Evolutionary conservation across 176 grass and related monocot genomes (phyloP).

Genomic region (Oryza glaberrima): DNA sequence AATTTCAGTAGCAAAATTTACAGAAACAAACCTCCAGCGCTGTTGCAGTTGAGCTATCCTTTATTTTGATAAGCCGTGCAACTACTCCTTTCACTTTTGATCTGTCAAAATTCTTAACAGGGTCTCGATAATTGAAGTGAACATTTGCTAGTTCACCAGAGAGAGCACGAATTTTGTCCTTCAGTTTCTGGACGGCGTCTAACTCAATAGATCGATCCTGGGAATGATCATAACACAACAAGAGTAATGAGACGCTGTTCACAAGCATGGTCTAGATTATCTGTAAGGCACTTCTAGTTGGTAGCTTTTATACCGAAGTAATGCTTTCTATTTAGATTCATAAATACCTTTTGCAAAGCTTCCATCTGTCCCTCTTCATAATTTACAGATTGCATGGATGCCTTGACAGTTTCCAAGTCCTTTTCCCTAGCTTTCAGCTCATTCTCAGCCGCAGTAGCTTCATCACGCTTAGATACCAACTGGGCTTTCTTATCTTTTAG

Average conservation of each 20-base stretch:
- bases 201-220: conserved; percentile 69
- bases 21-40: conserved; percentile 80
- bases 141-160: conserved; percentile 72
- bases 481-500: conserved; percentile 87
- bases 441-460: conserved; percentile 80
- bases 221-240: conserved; percentile 19
- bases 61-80: conserved; percentile 87
- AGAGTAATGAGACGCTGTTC: conserved; percentile 31
- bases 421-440: conserved; percentile 73
- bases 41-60: conserved; percentile 81
- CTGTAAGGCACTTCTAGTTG: conserved; percentile 9
- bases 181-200: conserved; percentile 67
- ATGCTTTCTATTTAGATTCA: neutral
- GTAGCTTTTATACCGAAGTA: conserved; percentile 14
- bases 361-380: conserved; percentile 91
- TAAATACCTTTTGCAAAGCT: conserved; percentile 77
- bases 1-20: conserved; percentile 14
- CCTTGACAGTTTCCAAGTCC: conserved; percentile 70
- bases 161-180: conserved; percentile 66
- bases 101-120: conserved; percentile 85
- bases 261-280: neutral
- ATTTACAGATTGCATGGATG: conserved; percentile 69
- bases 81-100: conserved; percentile 99
- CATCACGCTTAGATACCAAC: conserved; percentile 73
- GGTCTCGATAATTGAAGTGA: conserved; percentile 82